Conservation (phyloP, 176 grass and related monocot species). For the Dendrocalamus sinicus region DNA sequence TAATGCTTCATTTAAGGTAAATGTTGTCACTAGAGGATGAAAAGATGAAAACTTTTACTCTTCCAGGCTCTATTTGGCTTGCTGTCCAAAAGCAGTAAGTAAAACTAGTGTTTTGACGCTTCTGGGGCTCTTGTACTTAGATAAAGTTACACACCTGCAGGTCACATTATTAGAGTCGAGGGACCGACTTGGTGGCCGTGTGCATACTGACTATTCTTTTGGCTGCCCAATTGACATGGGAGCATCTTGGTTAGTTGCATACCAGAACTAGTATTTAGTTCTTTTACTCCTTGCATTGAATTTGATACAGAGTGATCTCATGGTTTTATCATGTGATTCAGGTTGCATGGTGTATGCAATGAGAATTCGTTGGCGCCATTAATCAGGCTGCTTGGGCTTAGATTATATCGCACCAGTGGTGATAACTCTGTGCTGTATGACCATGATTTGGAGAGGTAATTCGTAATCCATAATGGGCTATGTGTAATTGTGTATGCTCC, state of each 20-base stretch:
- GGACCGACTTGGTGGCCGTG: slow-evolving; percentile 79
- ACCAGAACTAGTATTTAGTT: slow-evolving; percentile 10
- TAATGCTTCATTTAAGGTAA: slow-evolving; percentile 92
- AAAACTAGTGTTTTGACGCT: slow-evolving; percentile 11
- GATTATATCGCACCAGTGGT: slow-evolving; percentile 94
- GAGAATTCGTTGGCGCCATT: slow-evolving; percentile 96
- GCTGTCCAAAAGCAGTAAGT: neutral
- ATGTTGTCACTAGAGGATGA: slow-evolving; percentile 3
- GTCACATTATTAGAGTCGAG: slow-evolving; percentile 89
- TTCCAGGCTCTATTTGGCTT: neutral
- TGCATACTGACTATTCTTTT: slow-evolving; percentile 97
- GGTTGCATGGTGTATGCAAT: slow-evolving; percentile 97
- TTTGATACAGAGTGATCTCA: slow-evolving; percentile 31
- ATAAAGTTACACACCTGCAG: slow-evolving; percentile 49
- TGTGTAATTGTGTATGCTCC: neutral
- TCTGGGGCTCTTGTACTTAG: slow-evolving; percentile 25
- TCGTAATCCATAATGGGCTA: slow-evolving; percentile 5
- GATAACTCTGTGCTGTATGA: slow-evolving; percentile 98
- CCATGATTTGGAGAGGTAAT: slow-evolving; percentile 96
- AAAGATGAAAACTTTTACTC: neutral
- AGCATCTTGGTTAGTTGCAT: slow-evolving; percentile 86
- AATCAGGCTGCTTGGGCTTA: slow-evolving; percentile 88
- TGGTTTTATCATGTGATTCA: slow-evolving; percentile 61
- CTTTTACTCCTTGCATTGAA: slow-evolving; percentile 33
- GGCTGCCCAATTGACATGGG: slow-evolving; percentile 98